Evolutionary conservation across 1,139 yeast species (phyloP), one percentile per base, ranked within the genome.

Genomic region (Protomyces pachydermus): DNA sequence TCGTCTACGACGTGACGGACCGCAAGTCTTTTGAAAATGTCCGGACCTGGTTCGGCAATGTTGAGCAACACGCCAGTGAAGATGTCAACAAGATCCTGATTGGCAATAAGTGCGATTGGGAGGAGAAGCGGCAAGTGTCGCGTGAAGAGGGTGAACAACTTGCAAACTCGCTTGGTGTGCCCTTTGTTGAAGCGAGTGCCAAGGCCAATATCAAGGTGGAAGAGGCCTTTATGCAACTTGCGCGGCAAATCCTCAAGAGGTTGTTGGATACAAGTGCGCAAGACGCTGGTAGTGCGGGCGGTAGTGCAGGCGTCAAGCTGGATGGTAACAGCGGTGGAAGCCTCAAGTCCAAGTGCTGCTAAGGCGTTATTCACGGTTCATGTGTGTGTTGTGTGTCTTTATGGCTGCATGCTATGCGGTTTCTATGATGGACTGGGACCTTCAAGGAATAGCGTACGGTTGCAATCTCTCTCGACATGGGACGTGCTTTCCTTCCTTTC

Each of bases 1-100:
- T 93, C 71, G 96, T 93, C 60, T 93, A 93, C 77, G 99, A 93
- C 76, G 98, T 93, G 64, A 88, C 96, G 48, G 98, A 95, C 76
- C 91, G 91, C 72, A 85, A 95, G 77, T 88, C 97, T 52, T 95
- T 93, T 78, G 91, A 87, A 72, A 85, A 84, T 72, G 80, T 84
- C 69, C 90, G 90, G 74, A 88, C 89, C 71, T 93, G 98, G 98
- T 88, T 83, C 78, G 85, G 88, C 72, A 91, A 97, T 39, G 97
- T 93, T 54, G 88, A 91, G 74, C 97, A 91, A 75, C 97, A 95
- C 72, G 98, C 98, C 55, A 88, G 87, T 72, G 97, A 91, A 71
- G 96, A 91, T 72, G 97, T 97, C 20, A 96, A 90, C 75, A 82
- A 91, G 74, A 87, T 93, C 73, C 81, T 93, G 69, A 97, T 93